Evolutionary conservation across 129 eudicot genomes (phyloP), one percentile per base, ranked within the genome.

Genomic region (Artemisia argyi): DNA sequence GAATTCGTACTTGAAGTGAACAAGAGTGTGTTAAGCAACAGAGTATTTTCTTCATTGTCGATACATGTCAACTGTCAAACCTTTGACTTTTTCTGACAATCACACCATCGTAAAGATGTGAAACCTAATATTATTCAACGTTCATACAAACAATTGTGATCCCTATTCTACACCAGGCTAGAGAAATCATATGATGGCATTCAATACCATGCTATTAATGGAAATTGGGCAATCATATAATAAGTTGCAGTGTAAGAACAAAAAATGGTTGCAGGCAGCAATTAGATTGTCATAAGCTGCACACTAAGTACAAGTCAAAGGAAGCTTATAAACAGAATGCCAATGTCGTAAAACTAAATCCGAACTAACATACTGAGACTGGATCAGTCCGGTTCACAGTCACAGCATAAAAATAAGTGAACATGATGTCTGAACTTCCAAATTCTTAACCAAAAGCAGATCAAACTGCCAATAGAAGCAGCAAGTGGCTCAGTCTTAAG

Each of bases 41-140:
- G n/a, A n/a, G n/a, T n/a, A n/a, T n/a, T n/a, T n/a, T n/a, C n/a
- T n/a, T n/a, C n/a, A n/a, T n/a, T n/a, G n/a, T n/a, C n/a, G n/a
- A n/a, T n/a, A n/a, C n/a, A n/a, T n/a, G n/a, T n/a, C n/a, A n/a
- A n/a, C n/a, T n/a, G n/a, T n/a, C n/a, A 28, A 62, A 11, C 19
- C 47, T 62, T 7, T 62, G 9, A n/a, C 46, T 53, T 52, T 52
- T 11, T 24, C 65, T 54, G 35, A 32, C 53, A 54, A 39, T 32
- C 52, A 16, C 64, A 11, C 4, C 28, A 69, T 50, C 5, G 12
- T 56, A 69, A 18, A 35, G 7, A 53, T 69, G 74, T 68, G 61
- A 28, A 5, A 15, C 60, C 62, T 51, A 51, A 26, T 51, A 50
- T 32, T 5, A 50, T 51, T 24, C 9, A 3, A 15, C 24, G 7